Percentiles rank a stretch among this genome's conserved stretches.
Conservation (phyloP, 225 moss, liverwort and hornwort genomes). For the Pleurozium schreberi region DNA sequence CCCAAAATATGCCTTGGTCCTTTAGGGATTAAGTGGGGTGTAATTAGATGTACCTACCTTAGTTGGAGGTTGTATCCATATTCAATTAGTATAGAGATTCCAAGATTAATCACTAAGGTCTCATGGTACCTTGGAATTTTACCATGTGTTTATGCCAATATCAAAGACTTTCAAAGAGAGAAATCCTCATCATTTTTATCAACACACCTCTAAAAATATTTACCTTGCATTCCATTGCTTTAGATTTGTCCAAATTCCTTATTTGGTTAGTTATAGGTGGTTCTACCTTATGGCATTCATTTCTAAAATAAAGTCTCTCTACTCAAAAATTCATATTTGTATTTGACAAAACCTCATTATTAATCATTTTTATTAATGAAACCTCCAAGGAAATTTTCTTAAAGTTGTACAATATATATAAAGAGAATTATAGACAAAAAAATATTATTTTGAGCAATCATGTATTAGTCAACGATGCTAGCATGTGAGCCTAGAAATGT, state of each 20-base stretch:
- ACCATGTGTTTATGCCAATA: neutral
- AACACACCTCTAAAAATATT: no score
- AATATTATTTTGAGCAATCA: neutral
- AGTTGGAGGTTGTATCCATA: neutral
- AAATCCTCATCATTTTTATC: no score
- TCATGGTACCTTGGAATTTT: no score
- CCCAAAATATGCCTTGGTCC: no score
- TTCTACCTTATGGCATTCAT: neutral
- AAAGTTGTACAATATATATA: neutral
- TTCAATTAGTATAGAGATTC: neutral
- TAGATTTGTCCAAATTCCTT: no score
- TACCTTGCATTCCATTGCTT: no score
- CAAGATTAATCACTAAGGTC: neutral
- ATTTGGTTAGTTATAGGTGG: no score
- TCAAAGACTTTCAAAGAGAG: no score
- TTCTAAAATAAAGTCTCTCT: neutral
- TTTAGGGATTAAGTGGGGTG: neutral
- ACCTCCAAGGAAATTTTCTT: neutral
- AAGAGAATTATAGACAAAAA: accelerated
- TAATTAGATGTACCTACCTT: neutral
- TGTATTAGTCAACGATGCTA: no score
- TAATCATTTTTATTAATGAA: neutral
- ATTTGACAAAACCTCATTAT: no score
- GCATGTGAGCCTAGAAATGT: no score
- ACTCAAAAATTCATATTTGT: no score